These are phyloP conservation scores for Talaromyces albobiverticillius DNA, from an alignment of 2,329 filamentous ascomycete genomes.

Conservation along the genomic window DNA sequence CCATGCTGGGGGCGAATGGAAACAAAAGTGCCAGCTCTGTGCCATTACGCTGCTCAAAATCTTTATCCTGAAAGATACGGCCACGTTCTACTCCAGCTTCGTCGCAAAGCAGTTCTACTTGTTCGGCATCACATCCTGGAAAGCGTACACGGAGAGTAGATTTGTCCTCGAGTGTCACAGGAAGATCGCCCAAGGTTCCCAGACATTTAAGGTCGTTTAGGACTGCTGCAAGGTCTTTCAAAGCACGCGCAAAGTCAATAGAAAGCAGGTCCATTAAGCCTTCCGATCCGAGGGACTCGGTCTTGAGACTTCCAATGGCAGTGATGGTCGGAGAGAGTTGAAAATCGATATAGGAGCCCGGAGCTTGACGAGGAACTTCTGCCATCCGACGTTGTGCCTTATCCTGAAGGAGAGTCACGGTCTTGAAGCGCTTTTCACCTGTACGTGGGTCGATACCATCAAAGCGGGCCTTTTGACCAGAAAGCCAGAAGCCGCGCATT, in stretches of 20 bases:
- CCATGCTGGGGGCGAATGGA: constrained; percentile 71
- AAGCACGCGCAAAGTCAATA: constrained; percentile 79
- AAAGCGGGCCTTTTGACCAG: constrained; percentile 82
- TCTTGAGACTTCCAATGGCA: constrained; percentile 62
- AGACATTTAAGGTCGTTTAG: constrained; percentile 79
- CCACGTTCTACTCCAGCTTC: constrained; percentile 84
- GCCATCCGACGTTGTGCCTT: constrained; percentile 68
- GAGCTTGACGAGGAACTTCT: constrained; percentile 48
- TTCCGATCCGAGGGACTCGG: constrained; percentile 71
- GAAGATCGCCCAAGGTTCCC: constrained; percentile 75
- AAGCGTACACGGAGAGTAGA: constrained; percentile 78
- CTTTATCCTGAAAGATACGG: constrained; percentile 71
- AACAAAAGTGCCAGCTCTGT: constrained; percentile 75
- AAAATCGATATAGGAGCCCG: constrained; percentile 88
- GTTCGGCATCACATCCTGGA: constrained; percentile 80
- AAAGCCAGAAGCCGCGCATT: constrained; percentile 87
- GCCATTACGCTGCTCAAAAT: constrained; percentile 67
- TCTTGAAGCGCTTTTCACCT: constrained; percentile 76
- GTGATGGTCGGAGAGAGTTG: constrained; percentile 84
- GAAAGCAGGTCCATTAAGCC: constrained; percentile 83
- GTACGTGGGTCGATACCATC: constrained; percentile 67
- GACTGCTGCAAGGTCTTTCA: constrained; percentile 77
- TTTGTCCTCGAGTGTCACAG: constrained; percentile 67
- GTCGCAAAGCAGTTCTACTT: constrained; percentile 77
- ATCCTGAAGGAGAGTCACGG: constrained; percentile 72